phyloP scores from a whole-genome alignment of 2,329 filamentous ascomycete genomes.

The Didymella exigua region DNA sequence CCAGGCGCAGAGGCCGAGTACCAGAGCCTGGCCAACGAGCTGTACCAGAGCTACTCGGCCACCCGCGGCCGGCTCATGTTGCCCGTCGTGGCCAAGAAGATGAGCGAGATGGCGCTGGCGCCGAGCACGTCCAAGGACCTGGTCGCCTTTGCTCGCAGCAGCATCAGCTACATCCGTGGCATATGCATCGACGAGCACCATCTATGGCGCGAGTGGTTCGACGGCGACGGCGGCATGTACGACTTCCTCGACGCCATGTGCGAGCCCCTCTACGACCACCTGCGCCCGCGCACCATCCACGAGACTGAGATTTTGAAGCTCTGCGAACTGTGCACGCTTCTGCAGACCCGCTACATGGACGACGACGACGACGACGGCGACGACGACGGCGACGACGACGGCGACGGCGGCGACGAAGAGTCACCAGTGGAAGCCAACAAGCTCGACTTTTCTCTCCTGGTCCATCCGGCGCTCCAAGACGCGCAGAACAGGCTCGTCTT shows the following conservation, averaged over 20 bases:
- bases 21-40: slow-evolving; percentile 68
- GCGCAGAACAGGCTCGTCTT: slow-evolving; percentile 71
- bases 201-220: slow-evolving; percentile 70
- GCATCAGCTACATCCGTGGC: slow-evolving; percentile 68
- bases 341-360: slow-evolving; percentile 69
- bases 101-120: slow-evolving; percentile 60
- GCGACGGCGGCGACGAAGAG: slow-evolving; percentile 54
- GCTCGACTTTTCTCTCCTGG: slow-evolving; percentile 66
- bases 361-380: slow-evolving; percentile 55
- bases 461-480: slow-evolving; percentile 70
- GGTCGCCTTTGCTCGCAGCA: slow-evolving; percentile 67
- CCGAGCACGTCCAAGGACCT: slow-evolving; percentile 67
- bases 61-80: slow-evolving; percentile 64
- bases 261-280: slow-evolving; percentile 70
- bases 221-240: slow-evolving; percentile 66
- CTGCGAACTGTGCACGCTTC: slow-evolving; percentile 68
- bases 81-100: slow-evolving; percentile 67
- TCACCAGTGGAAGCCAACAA: slow-evolving; percentile 58
- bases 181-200: slow-evolving; percentile 72
- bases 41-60: slow-evolving; percentile 67
- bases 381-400: slow-evolving; percentile 56
- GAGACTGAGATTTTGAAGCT: slow-evolving; percentile 70
- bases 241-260: slow-evolving; percentile 71
- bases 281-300: slow-evolving; percentile 68
- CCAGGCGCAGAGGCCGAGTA: slow-evolving; percentile 67